Percentiles rank a stretch among this genome's conserved stretches.
Evolutionary conservation across 2,329 filamentous ascomycete genomes (phyloP).

Genomic region (Ophiostoma australiae): DNA sequence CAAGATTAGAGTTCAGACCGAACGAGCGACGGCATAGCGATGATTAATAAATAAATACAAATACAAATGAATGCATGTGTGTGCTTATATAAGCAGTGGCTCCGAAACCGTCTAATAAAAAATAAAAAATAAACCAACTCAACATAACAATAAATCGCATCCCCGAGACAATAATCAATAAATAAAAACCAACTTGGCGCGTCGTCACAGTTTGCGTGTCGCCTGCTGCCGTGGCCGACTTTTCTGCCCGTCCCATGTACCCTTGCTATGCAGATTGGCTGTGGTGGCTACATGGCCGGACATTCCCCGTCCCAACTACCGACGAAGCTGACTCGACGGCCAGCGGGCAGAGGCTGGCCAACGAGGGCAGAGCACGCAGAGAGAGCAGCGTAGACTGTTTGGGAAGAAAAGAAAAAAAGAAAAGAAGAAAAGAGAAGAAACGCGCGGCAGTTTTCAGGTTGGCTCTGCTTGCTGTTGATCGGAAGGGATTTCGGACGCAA

Average conservation of each 20-base stretch:
- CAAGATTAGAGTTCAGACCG: background rate
- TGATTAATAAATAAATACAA: background rate
- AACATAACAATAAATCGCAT: background rate
- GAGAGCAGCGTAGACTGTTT: background rate
- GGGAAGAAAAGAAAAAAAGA: background rate
- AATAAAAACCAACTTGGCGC: background rate
- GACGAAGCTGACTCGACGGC: background rate
- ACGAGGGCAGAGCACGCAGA: background rate
- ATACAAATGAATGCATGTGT: background rate
- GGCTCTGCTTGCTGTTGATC: background rate
- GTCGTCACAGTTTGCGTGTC: slow-evolving; percentile 11
- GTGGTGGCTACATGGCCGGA: slow-evolving; percentile 10
- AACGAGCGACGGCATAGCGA: background rate
- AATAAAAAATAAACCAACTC: too few species aligned
- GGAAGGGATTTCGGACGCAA: background rate
- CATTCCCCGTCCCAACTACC: slow-evolving; percentile 13
- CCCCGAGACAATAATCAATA: background rate
- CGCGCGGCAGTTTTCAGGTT: background rate
- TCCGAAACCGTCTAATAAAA: background rate
- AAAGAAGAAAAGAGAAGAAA: background rate
- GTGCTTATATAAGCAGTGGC: background rate
- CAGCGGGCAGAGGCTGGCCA: background rate
- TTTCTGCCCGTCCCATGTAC: background rate
- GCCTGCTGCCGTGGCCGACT: background rate
- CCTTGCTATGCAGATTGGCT: background rate